Conservation (phyloP, 2,329 filamentous ascomycete species). For the Phaeosphaeriaceae sp. region DNA sequence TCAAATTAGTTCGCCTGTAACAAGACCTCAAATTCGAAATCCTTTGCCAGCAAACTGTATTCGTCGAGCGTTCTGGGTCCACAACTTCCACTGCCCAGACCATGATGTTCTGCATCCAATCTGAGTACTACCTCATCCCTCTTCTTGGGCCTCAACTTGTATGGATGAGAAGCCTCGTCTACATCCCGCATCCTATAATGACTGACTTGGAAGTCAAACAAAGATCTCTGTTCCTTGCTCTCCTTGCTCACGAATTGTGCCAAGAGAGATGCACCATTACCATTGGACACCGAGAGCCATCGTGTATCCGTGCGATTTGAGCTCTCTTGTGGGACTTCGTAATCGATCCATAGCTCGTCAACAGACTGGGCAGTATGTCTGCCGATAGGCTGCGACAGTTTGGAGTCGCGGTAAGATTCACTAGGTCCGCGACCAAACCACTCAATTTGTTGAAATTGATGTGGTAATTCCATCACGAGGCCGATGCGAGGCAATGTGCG, state of each 20-base stretch:
- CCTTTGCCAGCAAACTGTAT: slow-evolving; percentile 46
- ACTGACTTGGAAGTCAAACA: slow-evolving; percentile 60
- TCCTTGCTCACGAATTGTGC: slow-evolving; percentile 36
- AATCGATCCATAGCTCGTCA: slow-evolving; percentile 61
- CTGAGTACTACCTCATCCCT: slow-evolving; percentile 63
- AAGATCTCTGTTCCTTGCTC: slow-evolving; percentile 6
- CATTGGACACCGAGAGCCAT: slow-evolving; percentile 56
- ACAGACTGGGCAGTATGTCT: slow-evolving; percentile 53
- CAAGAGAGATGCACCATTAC: slow-evolving; percentile 17
- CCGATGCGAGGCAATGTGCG: slow-evolving; percentile 67
- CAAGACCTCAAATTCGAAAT: slow-evolving; percentile 48
- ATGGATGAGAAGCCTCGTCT: slow-evolving; percentile 66
- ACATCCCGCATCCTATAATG: slow-evolving; percentile 62
- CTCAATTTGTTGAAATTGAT: slow-evolving; percentile 54
- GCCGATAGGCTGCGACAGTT: slow-evolving; percentile 62
- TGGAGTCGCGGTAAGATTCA: slow-evolving; percentile 72
- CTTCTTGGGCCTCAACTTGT: slow-evolving; percentile 63
- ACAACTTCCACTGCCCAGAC: slow-evolving; percentile 67
- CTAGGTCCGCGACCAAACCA: slow-evolving; percentile 72
- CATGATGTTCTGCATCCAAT: slow-evolving; percentile 68
- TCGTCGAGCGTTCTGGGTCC: slow-evolving; percentile 59
- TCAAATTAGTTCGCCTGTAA: slow-evolving; percentile 16
- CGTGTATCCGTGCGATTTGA: slow-evolving; percentile 67
- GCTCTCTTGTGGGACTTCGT: slow-evolving; percentile 73
- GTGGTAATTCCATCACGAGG: slow-evolving; percentile 61